Base-by-base conservation (phyloP, 768 basidiomycete species). In the Phlegmacium glaucopus region DNA sequence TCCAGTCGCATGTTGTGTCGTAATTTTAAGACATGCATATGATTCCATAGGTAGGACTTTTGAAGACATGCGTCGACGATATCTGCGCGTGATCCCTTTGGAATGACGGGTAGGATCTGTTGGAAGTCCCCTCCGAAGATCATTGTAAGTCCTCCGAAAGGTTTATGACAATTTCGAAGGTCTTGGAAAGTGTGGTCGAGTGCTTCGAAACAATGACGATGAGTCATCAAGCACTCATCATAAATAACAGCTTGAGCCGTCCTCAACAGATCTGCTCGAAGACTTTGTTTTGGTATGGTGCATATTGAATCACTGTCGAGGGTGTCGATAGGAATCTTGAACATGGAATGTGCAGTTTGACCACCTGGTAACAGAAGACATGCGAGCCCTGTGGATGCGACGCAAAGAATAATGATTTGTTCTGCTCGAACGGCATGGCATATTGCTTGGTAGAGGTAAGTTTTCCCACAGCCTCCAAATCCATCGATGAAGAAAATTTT, bases 311-410 rank as follows among this genome's bases (percentile, higher is more conserved):
- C n/a, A n/a, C n/a, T n/a, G n/a, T n/a, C 61, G 8, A 64, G 44
- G 34, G 39, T 50, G 4, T 65, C 57, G 36, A 78, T 63, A 1
- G 76, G 78, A 32, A 77, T 75, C 43, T 74, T 71, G 64, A 79
- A 79, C 12, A 52, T 56, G 0, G 73, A 77, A 53, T 80, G 54
- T 2, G 54, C 50, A 32, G 53, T 54, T n/a, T 43, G 46, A 11
- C 49, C 53, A 30, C 46, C 49, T 4, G 28, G 39, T 3, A 78
- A 57, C 1, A 80, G 59, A 7, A 77, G 61, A 6, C 76, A 62
- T 13, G 78, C 72, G 48, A 79, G 72, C 0, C 76, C 76, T 34
- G 76, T 75, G 2, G 77, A 79, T 11, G 76, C 72, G 13, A 75
- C 72, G 70, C 72, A 77, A 3, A 80, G 61, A 2, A 72, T 64